Percentiles rank a stretch among this genome's conserved stretches.
Conservation (phyloP, 495 filamentous ascomycete genomes). For the Penicillium canescens region DNA sequence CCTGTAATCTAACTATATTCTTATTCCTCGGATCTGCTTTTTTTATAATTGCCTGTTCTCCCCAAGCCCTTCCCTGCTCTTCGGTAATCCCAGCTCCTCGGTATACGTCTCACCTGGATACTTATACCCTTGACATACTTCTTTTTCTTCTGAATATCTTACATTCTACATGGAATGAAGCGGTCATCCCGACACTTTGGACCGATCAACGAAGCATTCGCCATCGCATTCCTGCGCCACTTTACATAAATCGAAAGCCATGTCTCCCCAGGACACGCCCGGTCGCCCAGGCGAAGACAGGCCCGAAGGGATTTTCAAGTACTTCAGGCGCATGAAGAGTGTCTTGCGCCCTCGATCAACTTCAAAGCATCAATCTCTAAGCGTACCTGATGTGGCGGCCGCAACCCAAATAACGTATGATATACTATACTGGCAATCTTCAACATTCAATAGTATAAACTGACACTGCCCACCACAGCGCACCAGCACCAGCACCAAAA, state of each 20-base stretch:
- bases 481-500: constrained; percentile 6
- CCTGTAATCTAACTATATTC: no score
- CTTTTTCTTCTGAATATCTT: not conserved
- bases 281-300: constrained; percentile 43
- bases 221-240: constrained; percentile 19
- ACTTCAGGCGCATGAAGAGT: constrained; percentile 63
- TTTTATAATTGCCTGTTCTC: not conserved
- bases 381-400: constrained; percentile 11
- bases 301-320: constrained; percentile 62
- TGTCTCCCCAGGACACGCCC: constrained; percentile 27
- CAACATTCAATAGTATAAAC: not conserved
- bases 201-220: constrained; percentile 17
- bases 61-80: not conserved
- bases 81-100: not conserved
- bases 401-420: constrained; percentile 32
- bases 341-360: constrained; percentile 56
- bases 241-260: constrained; percentile 12
- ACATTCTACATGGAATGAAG: constrained; percentile 16
- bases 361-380: constrained; percentile 39
- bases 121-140: not conserved
- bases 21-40: not conserved
- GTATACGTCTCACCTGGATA: not conserved
- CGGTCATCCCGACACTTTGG: constrained; percentile 1
- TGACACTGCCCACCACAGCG: constrained; percentile 4
- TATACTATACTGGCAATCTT: constrained; percentile 16